phyloP scores from a whole-genome alignment of 768 basidiomycete species.

The Pleurotus ostreatus region DNA sequence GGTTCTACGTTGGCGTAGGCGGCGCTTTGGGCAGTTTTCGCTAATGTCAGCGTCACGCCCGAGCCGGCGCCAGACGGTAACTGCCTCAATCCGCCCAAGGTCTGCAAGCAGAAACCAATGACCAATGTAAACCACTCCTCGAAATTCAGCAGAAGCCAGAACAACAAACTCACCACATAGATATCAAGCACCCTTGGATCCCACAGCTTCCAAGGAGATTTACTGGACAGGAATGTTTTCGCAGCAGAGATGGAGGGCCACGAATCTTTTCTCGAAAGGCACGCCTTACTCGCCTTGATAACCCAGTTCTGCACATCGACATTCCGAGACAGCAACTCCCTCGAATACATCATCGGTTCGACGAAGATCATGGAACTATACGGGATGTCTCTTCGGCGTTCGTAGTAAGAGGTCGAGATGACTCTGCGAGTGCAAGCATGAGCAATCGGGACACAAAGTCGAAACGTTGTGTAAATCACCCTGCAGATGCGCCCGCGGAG shows the following conservation, averaged over 20 bases:
- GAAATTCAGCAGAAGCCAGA: neutral
- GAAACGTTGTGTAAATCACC: slow-evolving; percentile 27
- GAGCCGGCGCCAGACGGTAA: slow-evolving; percentile 37
- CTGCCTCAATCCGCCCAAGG: slow-evolving; percentile 35
- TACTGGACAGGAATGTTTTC: slow-evolving; percentile 28
- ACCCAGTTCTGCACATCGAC: slow-evolving; percentile 22
- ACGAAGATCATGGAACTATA: slow-evolving; percentile 38
- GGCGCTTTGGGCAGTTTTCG: neutral
- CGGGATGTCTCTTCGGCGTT: slow-evolving; percentile 20
- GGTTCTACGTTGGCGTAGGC: neutral
- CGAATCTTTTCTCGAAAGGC: slow-evolving; percentile 33
- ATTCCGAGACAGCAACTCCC: neutral
- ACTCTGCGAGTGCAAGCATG: slow-evolving; percentile 22
- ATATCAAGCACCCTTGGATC: slow-evolving; percentile 42
- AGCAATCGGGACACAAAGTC: neutral
- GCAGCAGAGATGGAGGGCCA: slow-evolving; percentile 52
- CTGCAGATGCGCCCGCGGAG: slow-evolving; percentile 46
- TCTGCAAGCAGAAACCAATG: neutral
- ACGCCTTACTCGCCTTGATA: slow-evolving; percentile 16
- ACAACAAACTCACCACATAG: slow-evolving; percentile 32
- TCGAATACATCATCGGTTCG: slow-evolving; percentile 39
- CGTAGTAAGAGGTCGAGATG: slow-evolving; percentile 36
- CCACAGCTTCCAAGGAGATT: slow-evolving; percentile 42
- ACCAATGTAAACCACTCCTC: no score
- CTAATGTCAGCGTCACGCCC: slow-evolving; percentile 44